Percentiles rank a stretch among this genome's conserved stretches.
phyloP scores from a whole-genome alignment of 768 basidiomycete species.

The Leccinum fibrillosum region DNA sequence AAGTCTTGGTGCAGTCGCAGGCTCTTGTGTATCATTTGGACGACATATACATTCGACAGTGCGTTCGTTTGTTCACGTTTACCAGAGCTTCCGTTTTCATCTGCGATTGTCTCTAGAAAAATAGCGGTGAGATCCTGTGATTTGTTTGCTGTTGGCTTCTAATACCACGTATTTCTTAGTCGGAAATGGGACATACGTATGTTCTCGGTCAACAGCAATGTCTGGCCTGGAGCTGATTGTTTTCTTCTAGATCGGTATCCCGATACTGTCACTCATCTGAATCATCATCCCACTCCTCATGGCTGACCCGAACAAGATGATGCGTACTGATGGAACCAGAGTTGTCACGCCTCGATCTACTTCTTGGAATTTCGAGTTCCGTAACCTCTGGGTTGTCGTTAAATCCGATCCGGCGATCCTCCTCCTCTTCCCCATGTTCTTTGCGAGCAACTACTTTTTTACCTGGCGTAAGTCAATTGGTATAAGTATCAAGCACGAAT shows the following conservation, averaged over 20 bases:
- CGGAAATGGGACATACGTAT: slow-evolving; percentile 68
- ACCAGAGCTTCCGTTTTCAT: not conserved
- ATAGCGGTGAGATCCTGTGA: slow-evolving; percentile 22
- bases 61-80: slow-evolving; percentile 15
- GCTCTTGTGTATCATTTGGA: slow-evolving; percentile 70
- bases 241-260: slow-evolving; percentile 38
- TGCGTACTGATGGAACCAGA: slow-evolving; percentile 69
- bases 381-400: slow-evolving; percentile 64
- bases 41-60: slow-evolving; percentile 64
- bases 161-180: slow-evolving; percentile 35
- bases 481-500: not conserved
- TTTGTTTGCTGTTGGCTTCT: not conserved
- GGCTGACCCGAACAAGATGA: slow-evolving; percentile 68
- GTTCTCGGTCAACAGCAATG: slow-evolving; percentile 20
- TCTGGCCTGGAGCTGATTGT: not conserved
- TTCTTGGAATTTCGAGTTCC: slow-evolving; percentile 71
- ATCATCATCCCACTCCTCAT: slow-evolving; percentile 63
- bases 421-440: slow-evolving; percentile 79
- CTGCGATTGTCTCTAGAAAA: slow-evolving; percentile 12
- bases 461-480: slow-evolving; percentile 57
- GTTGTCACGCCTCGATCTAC: slow-evolving; percentile 61
- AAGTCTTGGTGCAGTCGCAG: slow-evolving; percentile 74
- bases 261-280: slow-evolving; percentile 66
- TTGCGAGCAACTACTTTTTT: slow-evolving; percentile 80
- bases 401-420: slow-evolving; percentile 67